phyloP scores from a whole-genome alignment of 495 filamentous ascomycete species.

The Collariella sp. region DNA sequence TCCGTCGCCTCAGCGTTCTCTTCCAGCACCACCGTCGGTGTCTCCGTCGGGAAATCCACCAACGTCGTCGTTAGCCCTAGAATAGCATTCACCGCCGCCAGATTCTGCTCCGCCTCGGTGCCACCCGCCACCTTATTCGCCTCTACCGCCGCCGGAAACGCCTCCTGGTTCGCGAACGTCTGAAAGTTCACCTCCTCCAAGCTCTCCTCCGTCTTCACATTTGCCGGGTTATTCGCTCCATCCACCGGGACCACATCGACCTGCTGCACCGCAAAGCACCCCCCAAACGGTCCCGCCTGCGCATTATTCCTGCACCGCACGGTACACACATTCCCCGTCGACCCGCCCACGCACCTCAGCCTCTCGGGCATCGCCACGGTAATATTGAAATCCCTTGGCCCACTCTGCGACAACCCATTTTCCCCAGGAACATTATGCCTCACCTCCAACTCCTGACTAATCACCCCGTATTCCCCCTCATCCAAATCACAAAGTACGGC shows the following conservation, averaged over 20 bases:
- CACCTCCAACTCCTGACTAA: slow-evolving; percentile 35
- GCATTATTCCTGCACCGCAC: slow-evolving; percentile 48
- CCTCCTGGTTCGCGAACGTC: slow-evolving; percentile 26
- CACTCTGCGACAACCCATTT: slow-evolving; percentile 24
- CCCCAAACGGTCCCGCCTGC: slow-evolving; percentile 48
- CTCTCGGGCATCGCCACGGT: slow-evolving; percentile 8
- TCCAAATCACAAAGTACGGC: slow-evolving; percentile 45
- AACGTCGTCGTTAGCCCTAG: slow-evolving; percentile 4
- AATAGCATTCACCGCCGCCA: slow-evolving; percentile 23
- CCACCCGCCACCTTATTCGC: slow-evolving; percentile 31
- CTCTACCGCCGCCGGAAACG: slow-evolving; percentile 29
- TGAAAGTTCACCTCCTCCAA: slow-evolving; percentile 26
- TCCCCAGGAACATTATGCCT: slow-evolving; percentile 38
- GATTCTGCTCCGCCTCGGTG: slow-evolving; percentile 23
- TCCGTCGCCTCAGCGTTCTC: background rate
- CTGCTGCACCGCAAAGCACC: slow-evolving; percentile 42
- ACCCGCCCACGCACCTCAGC: slow-evolving; percentile 36
- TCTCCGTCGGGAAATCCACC: background rate
- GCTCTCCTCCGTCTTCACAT: slow-evolving; percentile 24
- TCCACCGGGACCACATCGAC: slow-evolving; percentile 23
- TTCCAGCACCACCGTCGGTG: background rate
- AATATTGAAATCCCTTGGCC: background rate
- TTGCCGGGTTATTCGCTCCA: slow-evolving; percentile 26
- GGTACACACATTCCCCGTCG: slow-evolving; percentile 46
- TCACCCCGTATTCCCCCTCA: slow-evolving; percentile 38